Evolutionary conservation across 1,139 yeast species (phyloP).

Genomic region (Pichia sp.): DNA sequence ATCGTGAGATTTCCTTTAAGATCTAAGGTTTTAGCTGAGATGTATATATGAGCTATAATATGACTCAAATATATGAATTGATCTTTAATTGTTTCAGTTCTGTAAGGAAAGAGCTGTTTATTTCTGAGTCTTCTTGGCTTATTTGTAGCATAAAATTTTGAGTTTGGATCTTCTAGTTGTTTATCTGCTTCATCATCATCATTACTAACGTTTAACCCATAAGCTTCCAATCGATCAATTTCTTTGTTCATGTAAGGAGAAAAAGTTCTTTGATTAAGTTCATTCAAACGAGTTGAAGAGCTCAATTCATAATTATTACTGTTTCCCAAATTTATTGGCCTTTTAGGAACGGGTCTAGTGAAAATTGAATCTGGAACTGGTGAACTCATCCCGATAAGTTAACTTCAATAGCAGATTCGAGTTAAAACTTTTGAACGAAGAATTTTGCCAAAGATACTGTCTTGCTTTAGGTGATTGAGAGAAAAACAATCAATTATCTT

Average conservation of each 20-base stretch:
- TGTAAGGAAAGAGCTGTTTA: constrained; percentile 66
- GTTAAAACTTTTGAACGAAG: background rate
- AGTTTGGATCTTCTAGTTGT: constrained; percentile 41
- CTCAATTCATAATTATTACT: background rate
- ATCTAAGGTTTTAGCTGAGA: constrained; percentile 72
- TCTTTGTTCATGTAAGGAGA: constrained; percentile 15
- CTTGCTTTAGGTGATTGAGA: too few species aligned
- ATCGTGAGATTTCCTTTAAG: constrained; percentile 66
- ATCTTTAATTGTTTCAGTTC: constrained; percentile 60
- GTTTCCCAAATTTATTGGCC: constrained; percentile 9
- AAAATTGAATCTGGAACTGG: constrained; percentile 15
- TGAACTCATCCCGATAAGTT: constrained; percentile 14
- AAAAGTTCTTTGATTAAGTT: background rate
- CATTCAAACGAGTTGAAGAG: background rate
- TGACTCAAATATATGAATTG: constrained; percentile 72
- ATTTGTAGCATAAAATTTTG: constrained; percentile 51
- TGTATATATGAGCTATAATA: constrained; percentile 69
- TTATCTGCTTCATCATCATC: constrained; percentile 36
- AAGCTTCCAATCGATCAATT: constrained; percentile 26
- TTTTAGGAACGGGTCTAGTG: constrained; percentile 9
- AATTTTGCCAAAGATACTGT: background rate
- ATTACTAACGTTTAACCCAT: constrained; percentile 53
- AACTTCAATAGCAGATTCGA: background rate
- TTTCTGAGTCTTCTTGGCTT: constrained; percentile 50
- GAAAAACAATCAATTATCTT: too few species aligned